Percentiles rank a stretch among this genome's conserved stretches.
phyloP scores from a whole-genome alignment of 2,329 filamentous ascomycete species.

The Verticillium nubilum region DNA sequence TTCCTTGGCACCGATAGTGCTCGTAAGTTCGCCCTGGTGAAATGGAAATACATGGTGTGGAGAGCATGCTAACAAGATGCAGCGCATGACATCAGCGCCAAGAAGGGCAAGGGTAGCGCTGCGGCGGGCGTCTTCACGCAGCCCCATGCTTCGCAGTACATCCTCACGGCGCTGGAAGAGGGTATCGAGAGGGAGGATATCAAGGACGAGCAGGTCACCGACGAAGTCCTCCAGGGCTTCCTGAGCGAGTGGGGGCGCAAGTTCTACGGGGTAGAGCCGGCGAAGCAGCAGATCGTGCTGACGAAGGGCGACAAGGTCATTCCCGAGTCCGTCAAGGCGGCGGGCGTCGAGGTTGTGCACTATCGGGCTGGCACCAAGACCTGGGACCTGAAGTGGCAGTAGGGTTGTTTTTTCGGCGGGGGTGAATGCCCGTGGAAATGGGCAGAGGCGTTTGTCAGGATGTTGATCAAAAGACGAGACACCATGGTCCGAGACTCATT shows the following conservation, averaged over 20 bases:
- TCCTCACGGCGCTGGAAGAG: conserved; percentile 51
- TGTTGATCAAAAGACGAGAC: background rate
- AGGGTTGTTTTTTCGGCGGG: background rate
- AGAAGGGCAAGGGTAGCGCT: conserved; percentile 51
- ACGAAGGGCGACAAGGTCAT: conserved; percentile 51
- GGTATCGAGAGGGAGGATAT: conserved; percentile 46
- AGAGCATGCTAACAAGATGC: background rate
- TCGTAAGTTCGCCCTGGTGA: conserved; percentile 29
- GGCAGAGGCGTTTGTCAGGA: background rate
- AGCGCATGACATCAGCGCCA: conserved; percentile 51
- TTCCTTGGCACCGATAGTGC: conserved; percentile 71
- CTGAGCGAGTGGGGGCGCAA: conserved; percentile 44
- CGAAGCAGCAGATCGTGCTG: conserved; percentile 51
- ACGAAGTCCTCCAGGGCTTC: conserved; percentile 49
- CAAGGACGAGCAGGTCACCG: conserved; percentile 44
- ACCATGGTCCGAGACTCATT: background rate
- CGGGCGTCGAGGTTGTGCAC: conserved; percentile 58
- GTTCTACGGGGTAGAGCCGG: conserved; percentile 50
- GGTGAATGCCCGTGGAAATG: background rate
- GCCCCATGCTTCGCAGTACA: conserved; percentile 60
- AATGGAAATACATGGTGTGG: background rate
- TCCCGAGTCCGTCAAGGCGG: conserved; percentile 45
- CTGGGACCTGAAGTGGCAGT: conserved; percentile 46
- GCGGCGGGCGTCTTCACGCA: conserved; percentile 79
- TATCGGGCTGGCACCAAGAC: conserved; percentile 58